Evolutionary conservation across 2,329 filamentous ascomycete genomes (phyloP), one percentile per base, ranked within the genome.

Genomic region (Dothideomycetes sp.): DNA sequence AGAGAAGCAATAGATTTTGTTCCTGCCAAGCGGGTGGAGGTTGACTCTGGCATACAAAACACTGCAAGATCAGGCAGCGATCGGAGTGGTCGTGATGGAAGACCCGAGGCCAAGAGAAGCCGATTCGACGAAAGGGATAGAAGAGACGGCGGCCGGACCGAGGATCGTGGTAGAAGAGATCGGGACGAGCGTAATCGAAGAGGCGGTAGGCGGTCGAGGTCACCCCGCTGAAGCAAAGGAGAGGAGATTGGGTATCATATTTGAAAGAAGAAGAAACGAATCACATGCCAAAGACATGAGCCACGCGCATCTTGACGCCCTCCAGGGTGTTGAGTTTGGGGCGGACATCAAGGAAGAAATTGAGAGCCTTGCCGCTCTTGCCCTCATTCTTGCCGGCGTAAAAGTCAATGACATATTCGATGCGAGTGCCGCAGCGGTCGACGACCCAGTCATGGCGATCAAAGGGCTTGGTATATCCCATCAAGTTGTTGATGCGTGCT

Each of bases 341-440:
- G 49, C 77, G 62, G 4, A 80, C 77, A 54, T 81, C 77, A 37
- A 81, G 54, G 53, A 75, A 80, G 49, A 81, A 81, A 48, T 70
- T 79, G 48, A 80, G 52, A 33, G 67, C 70, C 41, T 63, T 64
- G 41, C 57, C 61, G 19, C 42, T 48, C 52, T 46, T 59, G 42
- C 56, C 61, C 40, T 61, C 59, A 19, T 68, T 59, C 50, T 69
- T 76, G 0, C 91, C 91, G 4, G 86, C 79, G 57, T 98, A 98
- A 53, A 98, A 98, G 62, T 98, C 91, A 60, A 98, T 98, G 30
- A 98, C 82, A 58, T 98, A 98, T 53, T 96, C 91, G 36, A 98
- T 66, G 53, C 76, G 77, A 15, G 70, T 81, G 19, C 84, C 89
- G 57, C 91, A 96, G 37, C 91, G 73, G 62, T 98, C 88, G 27